Conservation (phyloP, 2,329 filamentous ascomycete species). For the Fusarium lyarnte region DNA sequence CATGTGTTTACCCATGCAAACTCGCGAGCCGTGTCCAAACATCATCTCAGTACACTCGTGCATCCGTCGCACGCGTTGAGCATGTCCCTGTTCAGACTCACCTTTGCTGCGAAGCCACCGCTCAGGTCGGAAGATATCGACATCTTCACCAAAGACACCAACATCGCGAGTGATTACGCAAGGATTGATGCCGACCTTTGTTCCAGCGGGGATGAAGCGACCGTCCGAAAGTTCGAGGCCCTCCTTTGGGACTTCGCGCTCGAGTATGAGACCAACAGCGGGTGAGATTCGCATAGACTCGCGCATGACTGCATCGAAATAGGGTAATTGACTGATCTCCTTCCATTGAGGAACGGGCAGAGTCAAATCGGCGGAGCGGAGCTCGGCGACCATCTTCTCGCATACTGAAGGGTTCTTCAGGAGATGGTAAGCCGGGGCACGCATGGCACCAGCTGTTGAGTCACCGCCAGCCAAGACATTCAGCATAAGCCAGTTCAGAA, state of each 20-base stretch:
- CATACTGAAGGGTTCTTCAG: slow-evolving; percentile 18
- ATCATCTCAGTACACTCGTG: slow-evolving; percentile 30
- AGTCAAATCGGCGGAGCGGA: slow-evolving; percentile 4
- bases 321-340: slow-evolving; percentile 16
- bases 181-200: slow-evolving; percentile 29
- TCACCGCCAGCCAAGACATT: slow-evolving; percentile 34
- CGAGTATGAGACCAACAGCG: slow-evolving; percentile 18
- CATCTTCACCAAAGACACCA: slow-evolving; percentile 19
- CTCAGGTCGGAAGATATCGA: slow-evolving; percentile 24
- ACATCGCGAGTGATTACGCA: slow-evolving; percentile 25
- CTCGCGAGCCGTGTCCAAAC: slow-evolving; percentile 28
- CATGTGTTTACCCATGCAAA: slow-evolving; percentile 35
- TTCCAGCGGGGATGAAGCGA: slow-evolving; percentile 10
- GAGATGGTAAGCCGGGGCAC: slow-evolving; percentile 22
- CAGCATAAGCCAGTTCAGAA: slow-evolving; percentile 36
- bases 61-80: slow-evolving; percentile 17
- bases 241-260: slow-evolving; percentile 22
- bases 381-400: slow-evolving; percentile 26
- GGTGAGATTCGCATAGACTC: slow-evolving; percentile 26
- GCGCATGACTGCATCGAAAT: slow-evolving; percentile 32
- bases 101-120: slow-evolving; percentile 12
- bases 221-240: slow-evolving; percentile 19
- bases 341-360: slow-evolving; percentile 29
- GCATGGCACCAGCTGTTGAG: slow-evolving; percentile 33
- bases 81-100: slow-evolving; percentile 4